Evolutionary conservation across 2,329 filamentous ascomycete species (phyloP), one percentile per base, ranked within the genome.

Genomic region (Talaromyces sp.): DNA sequence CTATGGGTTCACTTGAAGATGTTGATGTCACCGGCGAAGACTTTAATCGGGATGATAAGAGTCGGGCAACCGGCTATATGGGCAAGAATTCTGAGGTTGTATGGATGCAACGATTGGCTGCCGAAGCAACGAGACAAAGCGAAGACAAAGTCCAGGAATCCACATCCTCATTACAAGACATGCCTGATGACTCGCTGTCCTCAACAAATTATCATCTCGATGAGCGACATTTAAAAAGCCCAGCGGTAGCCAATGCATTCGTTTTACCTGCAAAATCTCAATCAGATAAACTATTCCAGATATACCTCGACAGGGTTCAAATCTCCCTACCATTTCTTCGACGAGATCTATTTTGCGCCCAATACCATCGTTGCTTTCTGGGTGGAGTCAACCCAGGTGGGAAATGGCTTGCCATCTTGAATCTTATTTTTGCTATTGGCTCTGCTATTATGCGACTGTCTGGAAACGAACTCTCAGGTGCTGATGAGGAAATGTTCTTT

Each of bases 1-100:
- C 47, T 9, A 5, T 49, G 1, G 47, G 24, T 2, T 51, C 42
- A 11, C 13, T 51, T 6, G 35, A 51, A 14, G 42, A 40, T 7
- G 19, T 39, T n/a, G 51, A 49, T 44, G 16, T 16, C 2, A 27
- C 49, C 4, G 14, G 16, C 4, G 51, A 54, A 49, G 51, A 54
- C 22, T 6, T 54, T 9, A 54, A 54, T 32, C 41, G 41, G 4
- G 37, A 19, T 14, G 19, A 49, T 42, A 52, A 62, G 29, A 59
- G 59, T 16, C 51, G 62, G 43, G 54, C 57, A 3, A 66, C 61
- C 1, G 64, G 67, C 2, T 71, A 65, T 54, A 62, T 67, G 51
- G 69, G 69, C 13, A 70, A 70, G 43, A 67, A 65, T 35, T 70
- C 68, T 6, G 67, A 70, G 32, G 54, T 68, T 32, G 65, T 60